These are phyloP conservation scores for Sporothrix sp. DNA, from an alignment of 2,329 filamentous ascomycete genomes.

Conservation along the genomic window DNA sequence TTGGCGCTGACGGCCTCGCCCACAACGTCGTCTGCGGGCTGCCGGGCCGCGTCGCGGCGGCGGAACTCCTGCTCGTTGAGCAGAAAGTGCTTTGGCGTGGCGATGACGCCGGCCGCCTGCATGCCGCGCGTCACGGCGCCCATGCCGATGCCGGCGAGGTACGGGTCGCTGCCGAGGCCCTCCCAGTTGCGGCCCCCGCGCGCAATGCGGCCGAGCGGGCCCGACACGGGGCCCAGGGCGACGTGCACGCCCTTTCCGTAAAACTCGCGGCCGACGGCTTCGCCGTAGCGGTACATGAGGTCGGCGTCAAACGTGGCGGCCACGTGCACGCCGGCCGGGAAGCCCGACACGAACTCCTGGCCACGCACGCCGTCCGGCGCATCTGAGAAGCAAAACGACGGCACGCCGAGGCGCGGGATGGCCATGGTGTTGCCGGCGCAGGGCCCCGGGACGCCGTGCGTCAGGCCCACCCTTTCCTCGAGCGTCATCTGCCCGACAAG, in stretches of 20 bases:
- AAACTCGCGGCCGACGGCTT: constrained; percentile 60
- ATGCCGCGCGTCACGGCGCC: constrained; percentile 23
- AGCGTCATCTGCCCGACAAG: constrained; percentile 30
- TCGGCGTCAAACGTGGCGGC: constrained; percentile 61
- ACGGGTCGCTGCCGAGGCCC: constrained; percentile 29
- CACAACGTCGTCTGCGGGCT: constrained; percentile 37
- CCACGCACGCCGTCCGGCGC: constrained; percentile 27
- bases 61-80: constrained; percentile 50
- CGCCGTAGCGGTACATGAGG: constrained; percentile 55
- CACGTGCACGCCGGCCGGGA: constrained; percentile 59
- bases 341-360: constrained; percentile 32
- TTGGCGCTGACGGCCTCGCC: constrained; percentile 49
- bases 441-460: constrained; percentile 26
- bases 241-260: constrained; percentile 60
- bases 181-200: constrained; percentile 56
- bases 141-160: constrained; percentile 24
- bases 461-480: constrained; percentile 32
- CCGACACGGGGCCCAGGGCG: constrained; percentile 47
- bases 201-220: constrained; percentile 53
- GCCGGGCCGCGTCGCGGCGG: constrained; percentile 29
- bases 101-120: constrained; percentile 53
- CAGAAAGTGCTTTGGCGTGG: constrained; percentile 58
- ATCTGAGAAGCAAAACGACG: constrained; percentile 37
- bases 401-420: constrained; percentile 31
- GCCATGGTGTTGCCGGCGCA: constrained; percentile 26